Evolutionary conservation across 2,329 filamentous ascomycete genomes (phyloP).

Genomic region (Colletotrichum sp.): DNA sequence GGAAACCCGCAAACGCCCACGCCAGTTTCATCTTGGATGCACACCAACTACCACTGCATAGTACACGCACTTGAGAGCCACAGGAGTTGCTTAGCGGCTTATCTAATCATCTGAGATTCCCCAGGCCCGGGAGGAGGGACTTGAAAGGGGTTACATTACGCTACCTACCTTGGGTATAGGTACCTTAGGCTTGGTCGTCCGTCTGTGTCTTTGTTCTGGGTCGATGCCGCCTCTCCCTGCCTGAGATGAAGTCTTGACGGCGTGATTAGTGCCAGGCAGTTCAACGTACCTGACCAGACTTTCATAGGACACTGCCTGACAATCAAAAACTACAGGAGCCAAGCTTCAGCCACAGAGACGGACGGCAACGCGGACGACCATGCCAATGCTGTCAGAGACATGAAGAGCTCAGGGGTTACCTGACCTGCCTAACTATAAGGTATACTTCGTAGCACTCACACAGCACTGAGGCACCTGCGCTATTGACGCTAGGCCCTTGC

Average conservation of each 20-base stretch:
- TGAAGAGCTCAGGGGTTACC: neutral
- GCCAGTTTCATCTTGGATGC: neutral
- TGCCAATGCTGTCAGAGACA: neutral
- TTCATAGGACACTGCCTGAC: neutral
- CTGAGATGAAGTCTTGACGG: neutral
- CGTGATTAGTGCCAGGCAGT: neutral
- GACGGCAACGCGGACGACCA: neutral
- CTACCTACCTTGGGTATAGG: too few species aligned
- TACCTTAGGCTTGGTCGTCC: too few species aligned
- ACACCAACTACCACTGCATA: neutral
- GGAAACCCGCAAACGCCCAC: neutral
- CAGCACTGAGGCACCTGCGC: neutral
- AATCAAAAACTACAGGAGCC: neutral
- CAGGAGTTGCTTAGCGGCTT: neutral
- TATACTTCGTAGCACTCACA: too few species aligned
- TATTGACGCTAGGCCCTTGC: neutral
- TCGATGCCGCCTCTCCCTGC: neutral
- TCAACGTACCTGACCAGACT: neutral
- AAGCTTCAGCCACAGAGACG: neutral
- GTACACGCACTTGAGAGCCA: neutral
- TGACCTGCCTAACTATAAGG: neutral
- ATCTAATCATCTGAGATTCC: neutral
- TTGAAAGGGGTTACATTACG: neutral
- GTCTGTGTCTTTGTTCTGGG: neutral
- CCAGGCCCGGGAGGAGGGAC: neutral